Percentiles rank a stretch among this genome's conserved stretches.
Conservation (phyloP, 2,329 filamentous ascomycete species). For the Falciphora oryzae region DNA sequence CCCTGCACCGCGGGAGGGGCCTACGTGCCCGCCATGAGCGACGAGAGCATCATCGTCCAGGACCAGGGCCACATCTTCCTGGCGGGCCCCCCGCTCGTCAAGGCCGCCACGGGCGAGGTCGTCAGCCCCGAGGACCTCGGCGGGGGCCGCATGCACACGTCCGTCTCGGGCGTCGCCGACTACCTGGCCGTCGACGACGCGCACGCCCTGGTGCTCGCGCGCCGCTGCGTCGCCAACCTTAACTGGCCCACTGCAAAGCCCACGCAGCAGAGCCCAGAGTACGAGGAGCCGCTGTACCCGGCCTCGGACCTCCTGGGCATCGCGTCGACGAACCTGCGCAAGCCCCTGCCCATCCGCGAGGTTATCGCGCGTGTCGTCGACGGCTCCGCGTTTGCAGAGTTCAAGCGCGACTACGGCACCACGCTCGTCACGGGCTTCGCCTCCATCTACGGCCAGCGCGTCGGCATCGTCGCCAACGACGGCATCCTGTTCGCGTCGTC, state of each 20-base stretch:
- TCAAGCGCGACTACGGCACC: constrained; percentile 85
- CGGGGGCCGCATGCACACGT: constrained; percentile 82
- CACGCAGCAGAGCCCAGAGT: constrained; percentile 30
- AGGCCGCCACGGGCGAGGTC: constrained; percentile 90
- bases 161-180: constrained; percentile 88
- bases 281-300: constrained; percentile 74
- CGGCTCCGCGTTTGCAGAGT: constrained; percentile 83
- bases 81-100: constrained; percentile 87
- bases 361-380: constrained; percentile 92
- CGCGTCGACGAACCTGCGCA: constrained; percentile 82
- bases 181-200: constrained; percentile 93
- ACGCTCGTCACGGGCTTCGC: constrained; percentile 92
- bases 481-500: constrained; percentile 90
- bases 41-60: constrained; percentile 84
- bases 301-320: constrained; percentile 79
- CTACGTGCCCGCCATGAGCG: constrained; percentile 95
- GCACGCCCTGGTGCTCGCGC: constrained; percentile 79
- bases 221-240: constrained; percentile 79
- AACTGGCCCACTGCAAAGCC: constrained; percentile 71
- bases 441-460: constrained; percentile 79
- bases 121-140: constrained; percentile 88
- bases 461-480: constrained; percentile 93
- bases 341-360: constrained; percentile 79
- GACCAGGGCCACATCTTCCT: constrained; percentile 98
- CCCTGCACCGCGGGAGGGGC: constrained; percentile 93